Evolutionary conservation across 140 eudicot genomes (phyloP), one percentile per base, ranked within the genome.

Genomic region (Ambrosia hybrid): DNA sequence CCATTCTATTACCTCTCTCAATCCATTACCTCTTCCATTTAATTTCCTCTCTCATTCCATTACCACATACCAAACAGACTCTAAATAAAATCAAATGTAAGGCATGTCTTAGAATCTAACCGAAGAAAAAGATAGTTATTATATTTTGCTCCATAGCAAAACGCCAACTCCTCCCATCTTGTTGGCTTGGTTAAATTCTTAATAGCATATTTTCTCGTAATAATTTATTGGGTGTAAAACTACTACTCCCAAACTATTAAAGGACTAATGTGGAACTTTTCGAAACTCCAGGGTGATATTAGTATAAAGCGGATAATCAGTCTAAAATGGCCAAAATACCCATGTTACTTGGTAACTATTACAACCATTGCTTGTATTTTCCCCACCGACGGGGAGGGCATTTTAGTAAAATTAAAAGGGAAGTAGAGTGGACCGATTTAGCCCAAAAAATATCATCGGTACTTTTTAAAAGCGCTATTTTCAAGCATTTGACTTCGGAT

Each of bases 401-500:
- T 49, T 0, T 16, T 12, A 6, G 83, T 78, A 78, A 62, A 78
- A 30, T 78, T 46, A 72, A 1, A 1, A 69, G 12, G 65, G 65
- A 16, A 36, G 51, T 39, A 71, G 4, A 16, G 34, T 41, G 57
- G 67, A 26, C 67, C 71, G 56, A 69, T 49, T 61, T 48, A 69
- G 46, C 65, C 55, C 77, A 41, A 43, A 71, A 34, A 52, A 58
- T 12, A 26, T 55, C 60, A 66, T 37, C 6, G 10, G 48, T 3
- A 51, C 61, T 46, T 74, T 67, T 67, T 8, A 53, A 57, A 17
- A 56, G 83, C 65, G 58, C 74, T 9, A 72, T 78, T 72, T 78
- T 66, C 78, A 65, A 78, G 69, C 70, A 46, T 72, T 72, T 78
- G 78, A 78, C 83, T 78, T 72, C 39, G 83, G 78, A 78, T 4